Evolutionary conservation across 148 eudicot species (phyloP), one percentile per base, ranked within the genome.

Genomic region (Rhododendron mucronatum): DNA sequence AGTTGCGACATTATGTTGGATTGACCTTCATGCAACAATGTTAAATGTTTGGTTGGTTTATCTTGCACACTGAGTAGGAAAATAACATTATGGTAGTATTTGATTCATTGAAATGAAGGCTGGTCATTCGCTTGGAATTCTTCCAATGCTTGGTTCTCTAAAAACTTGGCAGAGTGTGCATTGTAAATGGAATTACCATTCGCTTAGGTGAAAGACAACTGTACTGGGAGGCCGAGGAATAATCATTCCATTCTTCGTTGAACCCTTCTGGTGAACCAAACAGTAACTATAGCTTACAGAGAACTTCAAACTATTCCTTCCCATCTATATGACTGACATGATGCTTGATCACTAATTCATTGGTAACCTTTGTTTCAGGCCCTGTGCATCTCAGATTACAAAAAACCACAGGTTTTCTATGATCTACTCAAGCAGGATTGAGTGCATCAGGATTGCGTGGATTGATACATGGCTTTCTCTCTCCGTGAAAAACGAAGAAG

Each of bases 401-500:
- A 69, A 89, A 94, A 94, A 83, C 98, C 98, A 61, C 85, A 87
- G 83, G 93, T 95, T 76, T 95, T 88, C 91, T 93, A 89, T 63
- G 93, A 95, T 92, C 89, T 94, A 78, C 90, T 94, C 78, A 86
- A 41, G 28, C 14, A 26, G 86, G 81, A 84, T 57, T 55, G 47
- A 81, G 14, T 3, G 21, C 33, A 48, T n/a, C 11, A 12, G 15
- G 20, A 47, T 39, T 18, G 47, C 2, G 5, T 35, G 81, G 33
- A 78, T 75, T 20, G 79, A 39, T 39, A 39, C 47, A 75, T 75
- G 48, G 23, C 15, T 74, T 18, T 75, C n/a, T 75, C 48, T 75
- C 48, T 37, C 4, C 39, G 79, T 26, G 26, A 18, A 75, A 75
- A 37, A 75, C 41, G 48, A 7, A 75, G 79, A 15, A 39, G 79